A percentile compares a stretch with the other conserved stretches of the same genome.
Conservation (phyloP, 306 rosid genomes). For the Glycine soja region DNA sequence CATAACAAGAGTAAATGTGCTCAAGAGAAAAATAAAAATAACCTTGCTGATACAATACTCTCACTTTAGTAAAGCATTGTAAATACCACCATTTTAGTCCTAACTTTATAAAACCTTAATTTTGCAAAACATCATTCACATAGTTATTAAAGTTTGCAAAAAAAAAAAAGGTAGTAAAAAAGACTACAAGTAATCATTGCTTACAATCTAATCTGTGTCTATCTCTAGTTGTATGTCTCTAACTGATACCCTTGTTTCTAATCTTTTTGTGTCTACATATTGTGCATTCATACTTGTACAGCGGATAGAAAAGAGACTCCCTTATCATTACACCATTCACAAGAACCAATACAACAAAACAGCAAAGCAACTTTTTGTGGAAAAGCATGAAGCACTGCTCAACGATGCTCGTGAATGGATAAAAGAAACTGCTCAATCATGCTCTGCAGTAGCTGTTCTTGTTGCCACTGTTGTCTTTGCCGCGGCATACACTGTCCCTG, state of each 20-base stretch:
- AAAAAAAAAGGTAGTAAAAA: not conserved
- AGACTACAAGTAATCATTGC: not conserved
- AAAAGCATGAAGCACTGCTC: conserved; percentile 37
- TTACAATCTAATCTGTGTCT: not conserved
- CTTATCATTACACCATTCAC: conserved; percentile 48
- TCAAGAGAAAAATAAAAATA: not conserved
- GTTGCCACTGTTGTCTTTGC: conserved; percentile 54
- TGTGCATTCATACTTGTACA: conserved; percentile 10
- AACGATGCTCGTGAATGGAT: conserved; percentile 48
- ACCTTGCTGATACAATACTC: not conserved
- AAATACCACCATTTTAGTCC: not conserved
- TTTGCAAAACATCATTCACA: not conserved
- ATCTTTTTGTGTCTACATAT: not conserved
- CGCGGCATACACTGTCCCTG: conserved; percentile 53
- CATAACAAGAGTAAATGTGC: not conserved
- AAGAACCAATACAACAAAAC: conserved; percentile 40
- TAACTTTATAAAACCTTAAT: not conserved
- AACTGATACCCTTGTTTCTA: not conserved
- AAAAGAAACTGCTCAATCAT: conserved; percentile 58
- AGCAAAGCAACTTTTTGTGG: conserved; percentile 41
- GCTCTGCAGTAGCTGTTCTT: conserved; percentile 55
- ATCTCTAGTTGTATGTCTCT: not conserved
- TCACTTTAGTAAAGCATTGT: not conserved
- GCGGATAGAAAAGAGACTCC: conserved; percentile 49
- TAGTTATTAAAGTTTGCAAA: not conserved